Conservation (phyloP, 306 rosid species). For the Casuarina cunninghamiana region DNA sequence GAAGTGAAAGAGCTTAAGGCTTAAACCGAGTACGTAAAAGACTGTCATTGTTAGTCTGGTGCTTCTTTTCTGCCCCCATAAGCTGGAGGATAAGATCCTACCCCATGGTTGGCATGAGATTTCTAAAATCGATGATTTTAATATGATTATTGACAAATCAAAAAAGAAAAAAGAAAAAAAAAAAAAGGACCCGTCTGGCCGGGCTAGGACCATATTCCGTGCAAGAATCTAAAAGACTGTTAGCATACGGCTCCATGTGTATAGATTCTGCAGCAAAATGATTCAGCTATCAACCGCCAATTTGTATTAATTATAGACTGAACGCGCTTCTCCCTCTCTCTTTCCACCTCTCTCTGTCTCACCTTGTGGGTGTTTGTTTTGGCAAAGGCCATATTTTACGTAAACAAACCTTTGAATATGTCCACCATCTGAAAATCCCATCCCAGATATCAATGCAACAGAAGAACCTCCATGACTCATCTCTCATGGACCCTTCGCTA, state of each 20-base stretch:
- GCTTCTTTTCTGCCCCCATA: too few species aligned
- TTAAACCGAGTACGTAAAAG: too few species aligned
- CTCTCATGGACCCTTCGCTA: constrained; percentile 12
- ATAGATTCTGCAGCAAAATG: background rate
- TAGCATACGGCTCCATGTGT: background rate
- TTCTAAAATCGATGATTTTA: too few species aligned
- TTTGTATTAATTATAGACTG: constrained; percentile 25
- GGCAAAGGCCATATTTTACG: constrained; percentile 32
- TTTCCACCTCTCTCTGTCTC: constrained; percentile 1
- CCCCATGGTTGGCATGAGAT: too few species aligned
- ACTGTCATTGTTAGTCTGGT: too few species aligned
- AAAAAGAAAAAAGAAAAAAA: too few species aligned
- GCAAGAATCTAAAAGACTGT: background rate
- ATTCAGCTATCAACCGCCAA: background rate
- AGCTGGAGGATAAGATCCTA: too few species aligned
- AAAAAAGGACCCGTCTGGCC: too few species aligned
- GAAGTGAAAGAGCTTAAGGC: too few species aligned
- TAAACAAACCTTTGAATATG: constrained; percentile 39
- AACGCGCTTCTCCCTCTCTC: constrained; percentile 36
- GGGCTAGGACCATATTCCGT: too few species aligned
- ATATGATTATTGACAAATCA: too few species aligned
- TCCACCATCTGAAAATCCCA: constrained; percentile 35
- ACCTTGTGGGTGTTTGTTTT: constrained; percentile 24
- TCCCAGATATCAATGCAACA: constrained; percentile 21
- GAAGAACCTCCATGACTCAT: constrained; percentile 6